Percentiles rank a stretch among this genome's conserved stretches.
phyloP scores from a whole-genome alignment of 164 flowering plant genomes.

The Pachysandra terminalis region DNA sequence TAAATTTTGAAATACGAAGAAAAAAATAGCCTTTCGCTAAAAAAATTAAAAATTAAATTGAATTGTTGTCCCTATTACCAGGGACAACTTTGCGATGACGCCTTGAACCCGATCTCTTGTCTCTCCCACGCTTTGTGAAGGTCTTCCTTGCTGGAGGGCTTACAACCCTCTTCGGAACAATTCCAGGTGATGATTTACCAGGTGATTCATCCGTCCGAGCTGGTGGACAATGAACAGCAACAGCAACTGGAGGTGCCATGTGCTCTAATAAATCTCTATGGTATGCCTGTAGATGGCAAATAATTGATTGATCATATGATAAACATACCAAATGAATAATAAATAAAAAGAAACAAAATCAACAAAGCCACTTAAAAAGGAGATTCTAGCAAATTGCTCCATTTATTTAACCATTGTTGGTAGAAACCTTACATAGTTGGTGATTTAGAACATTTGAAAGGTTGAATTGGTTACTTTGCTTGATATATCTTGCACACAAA shows the following conservation, averaged over 20 bases:
- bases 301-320: neutral
- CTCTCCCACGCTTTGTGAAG: constrained; percentile 49
- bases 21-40: constrained; percentile 4
- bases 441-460: neutral
- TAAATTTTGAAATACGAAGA: constrained; percentile 10
- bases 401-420: neutral
- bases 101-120: constrained; percentile 53
- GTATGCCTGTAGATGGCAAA: constrained; percentile 50
- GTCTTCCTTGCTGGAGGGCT: constrained; percentile 31
- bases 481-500: neutral
- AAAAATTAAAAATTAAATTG: constrained; percentile 16
- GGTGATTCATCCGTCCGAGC: constrained; percentile 3
- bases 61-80: constrained; percentile 37
- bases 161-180: constrained; percentile 8
- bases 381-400: too few relatives aligned
- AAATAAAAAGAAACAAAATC: too few relatives aligned
- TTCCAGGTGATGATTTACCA: constrained; percentile 2
- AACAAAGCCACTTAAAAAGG: too few relatives aligned
- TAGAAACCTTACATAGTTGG: neutral
- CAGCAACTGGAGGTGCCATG: constrained; percentile 43
- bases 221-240: constrained; percentile 25
- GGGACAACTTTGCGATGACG: constrained; percentile 56
- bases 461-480: neutral
- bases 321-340: too few relatives aligned
- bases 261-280: constrained; percentile 75